These are phyloP conservation scores for Fusarium sp. DNA, from an alignment of 2,329 filamentous ascomycete genomes.

Conservation along the genomic window DNA sequence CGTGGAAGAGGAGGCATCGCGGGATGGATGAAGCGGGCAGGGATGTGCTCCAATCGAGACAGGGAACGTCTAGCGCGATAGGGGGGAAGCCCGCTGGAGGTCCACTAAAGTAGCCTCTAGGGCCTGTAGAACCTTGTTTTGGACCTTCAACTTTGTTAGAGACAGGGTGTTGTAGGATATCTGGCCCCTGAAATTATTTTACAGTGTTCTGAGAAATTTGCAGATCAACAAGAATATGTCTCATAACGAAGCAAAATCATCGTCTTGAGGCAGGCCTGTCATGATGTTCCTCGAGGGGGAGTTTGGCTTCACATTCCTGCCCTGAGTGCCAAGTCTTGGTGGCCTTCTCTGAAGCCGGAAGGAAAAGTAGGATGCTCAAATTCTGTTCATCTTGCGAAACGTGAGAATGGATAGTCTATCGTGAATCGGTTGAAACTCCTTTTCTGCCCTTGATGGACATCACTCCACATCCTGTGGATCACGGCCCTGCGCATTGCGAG, in stretches of 20 bases:
- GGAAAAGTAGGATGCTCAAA: background rate
- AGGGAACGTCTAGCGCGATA: background rate
- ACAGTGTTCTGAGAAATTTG: background rate
- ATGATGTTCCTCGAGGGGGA: background rate
- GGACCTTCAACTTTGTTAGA: background rate
- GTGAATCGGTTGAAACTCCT: background rate
- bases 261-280: background rate
- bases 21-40: background rate
- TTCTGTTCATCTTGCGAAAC: background rate
- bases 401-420: background rate
- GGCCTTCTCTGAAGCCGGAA: background rate
- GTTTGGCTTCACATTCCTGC: background rate
- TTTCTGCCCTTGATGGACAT: background rate
- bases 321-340: background rate
- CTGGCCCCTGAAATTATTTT: background rate
- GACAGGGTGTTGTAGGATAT: background rate
- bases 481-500: background rate
- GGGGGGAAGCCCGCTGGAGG: background rate
- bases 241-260: background rate
- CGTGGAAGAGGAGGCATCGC: constrained; percentile 2
- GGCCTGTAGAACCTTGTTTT: background rate
- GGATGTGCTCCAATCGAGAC: constrained; percentile 5
- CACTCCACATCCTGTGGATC: constrained; percentile 17
- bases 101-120: background rate
- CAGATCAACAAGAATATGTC: too few species aligned